Conservation (phyloP, 139 green algal genomes). For the Chlamydomonas sp. region DNA sequence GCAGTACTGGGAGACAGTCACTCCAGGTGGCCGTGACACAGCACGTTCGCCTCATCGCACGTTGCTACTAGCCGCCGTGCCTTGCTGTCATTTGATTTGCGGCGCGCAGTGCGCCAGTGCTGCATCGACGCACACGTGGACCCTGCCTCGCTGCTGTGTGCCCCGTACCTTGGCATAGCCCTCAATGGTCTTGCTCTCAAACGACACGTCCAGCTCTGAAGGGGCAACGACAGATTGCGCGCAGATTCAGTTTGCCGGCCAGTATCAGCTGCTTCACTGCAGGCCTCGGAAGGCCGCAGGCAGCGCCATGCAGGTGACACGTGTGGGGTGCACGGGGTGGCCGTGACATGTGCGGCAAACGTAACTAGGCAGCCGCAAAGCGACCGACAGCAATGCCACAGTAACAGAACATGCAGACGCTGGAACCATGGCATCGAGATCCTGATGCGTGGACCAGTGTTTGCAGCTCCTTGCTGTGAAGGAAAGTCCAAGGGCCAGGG, state of each 20-base stretch:
- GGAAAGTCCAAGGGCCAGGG: background rate
- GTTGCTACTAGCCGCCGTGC: background rate
- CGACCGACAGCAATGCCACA: too few relatives aligned
- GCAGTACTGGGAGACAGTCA: background rate
- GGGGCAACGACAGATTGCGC: background rate
- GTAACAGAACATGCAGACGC: too few relatives aligned
- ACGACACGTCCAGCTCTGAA: constrained; percentile 61
- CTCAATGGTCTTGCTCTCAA: constrained; percentile 52
- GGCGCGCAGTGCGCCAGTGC: too few relatives aligned
- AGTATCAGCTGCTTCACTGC: background rate
- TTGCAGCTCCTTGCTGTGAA: background rate
- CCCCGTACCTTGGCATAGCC: constrained; percentile 50
- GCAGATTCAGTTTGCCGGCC: background rate
- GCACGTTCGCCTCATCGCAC: background rate
- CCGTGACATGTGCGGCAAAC: background rate
- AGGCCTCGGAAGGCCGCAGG: background rate
- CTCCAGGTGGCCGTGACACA: too few relatives aligned
- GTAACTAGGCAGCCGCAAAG: background rate
- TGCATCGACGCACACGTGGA: background rate
- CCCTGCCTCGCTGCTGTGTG: too few relatives aligned
- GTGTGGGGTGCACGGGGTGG: too few relatives aligned
- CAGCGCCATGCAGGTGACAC: background rate
- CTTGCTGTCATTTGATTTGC: background rate
- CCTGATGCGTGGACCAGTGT: background rate
- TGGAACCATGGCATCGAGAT: too few relatives aligned